These are phyloP conservation scores for Hippophae tibetana DNA, from an alignment of 306 rosid genomes.

Conservation along the genomic window DNA sequence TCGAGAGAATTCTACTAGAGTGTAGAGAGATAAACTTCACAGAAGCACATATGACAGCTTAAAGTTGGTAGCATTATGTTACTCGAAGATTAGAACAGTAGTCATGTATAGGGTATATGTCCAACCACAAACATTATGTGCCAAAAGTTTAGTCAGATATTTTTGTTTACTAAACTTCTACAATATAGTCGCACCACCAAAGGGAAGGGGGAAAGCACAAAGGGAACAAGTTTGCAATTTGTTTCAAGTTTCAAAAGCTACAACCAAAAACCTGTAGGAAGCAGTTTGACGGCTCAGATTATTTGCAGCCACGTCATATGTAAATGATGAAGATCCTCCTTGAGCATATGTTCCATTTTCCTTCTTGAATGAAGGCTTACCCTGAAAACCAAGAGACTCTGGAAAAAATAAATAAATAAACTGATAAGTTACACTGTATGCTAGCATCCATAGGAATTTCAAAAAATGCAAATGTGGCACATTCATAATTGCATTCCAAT, in stretches of 20 bases:
- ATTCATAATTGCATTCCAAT: slow-evolving; percentile 1
- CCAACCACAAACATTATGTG: background rate
- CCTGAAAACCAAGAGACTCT: slow-evolving; percentile 55
- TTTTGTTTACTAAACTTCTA: background rate
- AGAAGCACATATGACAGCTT: background rate
- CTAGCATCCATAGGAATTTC: background rate
- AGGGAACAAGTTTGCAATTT: background rate
- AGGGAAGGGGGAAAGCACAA: background rate
- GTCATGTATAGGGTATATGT: background rate
- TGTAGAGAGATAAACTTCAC: background rate
- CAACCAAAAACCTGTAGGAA: slow-evolving; percentile 47
- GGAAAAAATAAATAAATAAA: slow-evolving; percentile 4
- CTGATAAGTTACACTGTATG: background rate
- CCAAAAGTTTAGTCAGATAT: background rate
- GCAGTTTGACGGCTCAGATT: slow-evolving; percentile 34
- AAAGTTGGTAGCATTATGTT: background rate
- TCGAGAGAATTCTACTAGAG: too few relatives aligned
- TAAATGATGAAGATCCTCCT: slow-evolving; percentile 38
- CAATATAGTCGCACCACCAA: background rate
- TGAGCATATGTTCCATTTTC: slow-evolving; percentile 63
- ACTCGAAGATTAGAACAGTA: background rate
- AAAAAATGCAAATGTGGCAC: slow-evolving; percentile 1
- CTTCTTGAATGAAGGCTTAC: slow-evolving; percentile 56
- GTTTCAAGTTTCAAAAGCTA: background rate
- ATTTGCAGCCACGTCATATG: slow-evolving; percentile 37